Base-by-base conservation (phyloP, 2,329 filamentous ascomycete genomes). In the Fusarium sp. region DNA sequence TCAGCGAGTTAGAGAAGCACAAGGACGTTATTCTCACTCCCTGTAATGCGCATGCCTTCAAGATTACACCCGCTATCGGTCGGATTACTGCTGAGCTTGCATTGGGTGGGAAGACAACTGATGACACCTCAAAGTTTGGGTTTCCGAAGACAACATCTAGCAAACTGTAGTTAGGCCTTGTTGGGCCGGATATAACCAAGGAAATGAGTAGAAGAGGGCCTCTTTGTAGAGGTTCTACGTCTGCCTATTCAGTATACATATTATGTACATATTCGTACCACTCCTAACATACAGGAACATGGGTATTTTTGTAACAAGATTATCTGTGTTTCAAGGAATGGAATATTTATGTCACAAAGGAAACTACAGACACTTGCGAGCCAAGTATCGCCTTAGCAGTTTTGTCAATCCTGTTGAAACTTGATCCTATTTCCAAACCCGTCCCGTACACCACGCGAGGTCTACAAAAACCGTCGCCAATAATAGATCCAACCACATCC, bases 101-200 rank as follows among this genome's bases (percentile, higher is more conserved):
- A 44, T 44, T 26, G 24, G 41, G 26, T 44, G 41, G 24, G 24
- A 26, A 59, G 39, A 70, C 71, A n/a, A 54, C 26, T 5, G 71
- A 71, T 9, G 71, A 74, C 47, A 57, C 74, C 30, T 71, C 73
- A 30, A 75, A 61, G 36, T 73, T 74, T 56, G 61, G 68, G 8
- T 64, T 69, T 36, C 58, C 61, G 1, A 33, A 45, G 31, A 12
- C 30, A 42, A 36, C 20, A n/a, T 24, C 39, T 9, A 59, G 54
- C 24, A 55, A 65, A 13, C 30, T 68, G 13, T 59, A 59, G 13
- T 44, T 24, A 59, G 16, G 26, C 42, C 42, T 44, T 44, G 24
- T 20, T 20, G 42, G 16, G 42, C 16, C 18, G 24, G 42, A 14
- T 26, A 44, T 26, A 26, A 26, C 18, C 42, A 26, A 26, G 42